Conservation (phyloP, 1,284 basidiomycete species). For the Tilletia horrida region DNA sequence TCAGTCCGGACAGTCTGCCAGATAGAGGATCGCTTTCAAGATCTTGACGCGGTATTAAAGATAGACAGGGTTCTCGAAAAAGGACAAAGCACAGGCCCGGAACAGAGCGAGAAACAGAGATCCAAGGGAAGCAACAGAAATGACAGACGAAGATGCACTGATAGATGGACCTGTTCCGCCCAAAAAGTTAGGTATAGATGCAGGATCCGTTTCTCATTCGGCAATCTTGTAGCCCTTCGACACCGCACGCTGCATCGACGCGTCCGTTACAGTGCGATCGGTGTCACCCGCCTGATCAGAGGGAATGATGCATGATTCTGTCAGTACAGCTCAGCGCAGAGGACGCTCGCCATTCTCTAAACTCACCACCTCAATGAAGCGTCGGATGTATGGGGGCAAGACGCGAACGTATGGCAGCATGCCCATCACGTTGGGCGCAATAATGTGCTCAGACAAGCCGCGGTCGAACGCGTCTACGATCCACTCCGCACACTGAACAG, state of each 20-base stretch:
- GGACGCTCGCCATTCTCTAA: neutral
- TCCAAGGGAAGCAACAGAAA: too few relatives aligned
- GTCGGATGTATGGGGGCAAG: conserved; percentile 45
- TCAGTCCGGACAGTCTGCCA: too few relatives aligned
- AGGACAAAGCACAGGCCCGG: too few relatives aligned
- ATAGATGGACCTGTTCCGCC: too few relatives aligned
- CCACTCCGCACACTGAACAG: conserved; percentile 42
- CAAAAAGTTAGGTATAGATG: too few relatives aligned
- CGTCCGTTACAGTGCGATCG: conserved; percentile 42
- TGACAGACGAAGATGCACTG: too few relatives aligned
- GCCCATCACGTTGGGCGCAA: conserved; percentile 40
- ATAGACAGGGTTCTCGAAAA: too few relatives aligned
- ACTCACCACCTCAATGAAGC: conserved; percentile 34
- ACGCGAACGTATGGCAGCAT: conserved; percentile 42
- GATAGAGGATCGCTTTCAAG: too few relatives aligned
- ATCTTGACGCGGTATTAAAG: too few relatives aligned
- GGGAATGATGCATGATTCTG: neutral
- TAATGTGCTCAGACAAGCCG: conserved; percentile 45
- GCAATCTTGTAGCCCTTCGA: conserved; percentile 38
- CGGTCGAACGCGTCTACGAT: conserved; percentile 44
- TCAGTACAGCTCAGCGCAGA: neutral
- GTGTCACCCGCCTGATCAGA: conserved; percentile 34
- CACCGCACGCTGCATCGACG: conserved; percentile 38
- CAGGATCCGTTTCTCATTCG: too few relatives aligned
- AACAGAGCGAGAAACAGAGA: too few relatives aligned